Percentiles rank a stretch among this genome's conserved stretches.
Evolutionary conservation across 768 basidiomycete genomes (phyloP).

Genomic region (Phlebiopsis gigantea): DNA sequence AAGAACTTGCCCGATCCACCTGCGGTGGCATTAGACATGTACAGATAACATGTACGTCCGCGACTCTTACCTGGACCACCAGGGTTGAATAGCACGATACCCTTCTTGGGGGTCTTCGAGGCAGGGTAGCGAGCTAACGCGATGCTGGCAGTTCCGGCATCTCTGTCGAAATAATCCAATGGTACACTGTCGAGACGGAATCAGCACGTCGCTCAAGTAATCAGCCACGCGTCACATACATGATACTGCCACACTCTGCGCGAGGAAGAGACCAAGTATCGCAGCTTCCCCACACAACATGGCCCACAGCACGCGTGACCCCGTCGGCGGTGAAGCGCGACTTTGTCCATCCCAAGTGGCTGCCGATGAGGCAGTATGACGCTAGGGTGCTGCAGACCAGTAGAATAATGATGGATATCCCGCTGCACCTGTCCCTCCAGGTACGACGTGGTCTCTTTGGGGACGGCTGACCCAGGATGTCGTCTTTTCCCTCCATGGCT

Average conservation of each 20-base stretch:
- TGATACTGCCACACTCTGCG: conserved; percentile 20
- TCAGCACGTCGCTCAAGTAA: background rate
- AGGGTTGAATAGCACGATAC: conserved; percentile 28
- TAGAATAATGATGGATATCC: background rate
- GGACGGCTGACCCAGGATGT: background rate
- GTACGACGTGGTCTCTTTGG: background rate
- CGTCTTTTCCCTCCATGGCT: background rate
- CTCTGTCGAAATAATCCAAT: conserved; percentile 26
- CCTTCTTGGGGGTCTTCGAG: conserved; percentile 20
- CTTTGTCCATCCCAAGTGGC: background rate
- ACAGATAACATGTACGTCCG: too few species aligned
- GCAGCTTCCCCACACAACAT: background rate
- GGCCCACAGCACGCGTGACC: background rate
- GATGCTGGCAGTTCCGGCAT: conserved; percentile 25
- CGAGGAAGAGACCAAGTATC: background rate
- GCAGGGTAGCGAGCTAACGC: conserved; percentile 27
- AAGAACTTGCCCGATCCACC: conserved; percentile 17
- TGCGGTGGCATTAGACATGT: background rate
- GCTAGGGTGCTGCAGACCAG: background rate
- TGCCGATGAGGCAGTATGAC: background rate
- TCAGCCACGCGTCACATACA: conserved; percentile 17
- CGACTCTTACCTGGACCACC: conserved; percentile 23
- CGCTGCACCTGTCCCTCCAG: background rate
- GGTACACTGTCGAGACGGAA: conserved; percentile 31
- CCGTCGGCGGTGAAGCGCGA: background rate